phyloP scores from a whole-genome alignment of 1,139 yeast species.

The Kluyveromyces sp. region DNA sequence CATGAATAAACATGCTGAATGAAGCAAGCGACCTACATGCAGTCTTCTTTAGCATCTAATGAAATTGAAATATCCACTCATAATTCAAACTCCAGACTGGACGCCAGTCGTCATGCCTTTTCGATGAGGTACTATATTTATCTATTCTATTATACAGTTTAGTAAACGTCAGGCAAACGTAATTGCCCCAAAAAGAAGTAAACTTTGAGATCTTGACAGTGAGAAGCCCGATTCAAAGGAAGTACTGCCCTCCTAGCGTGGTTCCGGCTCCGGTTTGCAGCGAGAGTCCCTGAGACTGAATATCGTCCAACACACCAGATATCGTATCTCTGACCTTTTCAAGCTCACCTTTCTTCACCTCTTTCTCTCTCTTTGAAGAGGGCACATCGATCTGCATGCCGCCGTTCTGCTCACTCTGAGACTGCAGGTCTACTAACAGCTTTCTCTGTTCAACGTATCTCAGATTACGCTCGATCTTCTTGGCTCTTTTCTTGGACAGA shows the following conservation, averaged over 20 bases:
- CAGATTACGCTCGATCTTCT: constrained; percentile 74
- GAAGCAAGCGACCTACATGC: background rate
- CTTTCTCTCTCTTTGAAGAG: constrained; percentile 25
- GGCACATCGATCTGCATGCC: constrained; percentile 44
- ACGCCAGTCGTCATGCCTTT: background rate
- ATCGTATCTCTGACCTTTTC: constrained; percentile 57
- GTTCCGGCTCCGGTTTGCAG: constrained; percentile 64
- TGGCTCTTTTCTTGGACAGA: constrained; percentile 71
- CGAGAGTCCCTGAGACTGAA: constrained; percentile 39
- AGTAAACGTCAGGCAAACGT: background rate
- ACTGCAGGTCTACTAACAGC: constrained; percentile 43
- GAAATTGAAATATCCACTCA: background rate
- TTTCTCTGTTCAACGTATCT: constrained; percentile 59
- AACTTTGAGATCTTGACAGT: background rate
- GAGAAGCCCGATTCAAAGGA: constrained; percentile 15
- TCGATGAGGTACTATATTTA: background rate
- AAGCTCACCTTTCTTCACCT: constrained; percentile 34
- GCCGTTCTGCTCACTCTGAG: constrained; percentile 35
- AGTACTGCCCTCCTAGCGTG: constrained; percentile 65
- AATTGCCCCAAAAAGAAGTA: background rate
- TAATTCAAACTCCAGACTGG: background rate
- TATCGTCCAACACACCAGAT: constrained; percentile 61
- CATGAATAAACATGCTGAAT: constrained; percentile 10
- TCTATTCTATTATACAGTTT: constrained; percentile 6
- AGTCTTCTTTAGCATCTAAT: background rate